Evolutionary conservation across 1,139 yeast genomes (phyloP).

Genomic region (Nakaseomyces bracarensis): DNA sequence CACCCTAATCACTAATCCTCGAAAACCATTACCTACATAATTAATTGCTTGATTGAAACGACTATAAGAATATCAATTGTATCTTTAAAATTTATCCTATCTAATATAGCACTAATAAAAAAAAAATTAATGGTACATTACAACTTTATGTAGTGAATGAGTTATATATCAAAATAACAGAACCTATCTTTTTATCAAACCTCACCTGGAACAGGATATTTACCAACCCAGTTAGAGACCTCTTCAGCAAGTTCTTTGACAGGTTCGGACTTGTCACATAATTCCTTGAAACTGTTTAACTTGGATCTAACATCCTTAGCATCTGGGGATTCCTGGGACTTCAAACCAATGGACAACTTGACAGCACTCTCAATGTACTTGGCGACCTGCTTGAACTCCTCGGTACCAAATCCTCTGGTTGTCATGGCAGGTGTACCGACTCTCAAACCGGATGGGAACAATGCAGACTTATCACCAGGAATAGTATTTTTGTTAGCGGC

Average conservation of each 20-base stretch:
- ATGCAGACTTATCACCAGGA: constrained; percentile 92
- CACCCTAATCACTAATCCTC: too few relatives aligned
- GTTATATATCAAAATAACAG: too few relatives aligned
- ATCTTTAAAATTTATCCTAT: too few relatives aligned
- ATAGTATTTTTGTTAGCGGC: constrained; percentile 95
- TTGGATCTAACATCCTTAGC: constrained; percentile 57
- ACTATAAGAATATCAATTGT: too few relatives aligned
- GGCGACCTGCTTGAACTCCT: constrained; percentile 72
- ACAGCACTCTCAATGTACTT: constrained; percentile 74
- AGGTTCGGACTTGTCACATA: constrained; percentile 51
- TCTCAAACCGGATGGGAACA: constrained; percentile 92
- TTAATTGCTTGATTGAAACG: too few relatives aligned
- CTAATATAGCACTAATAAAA: too few relatives aligned
- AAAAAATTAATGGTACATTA: too few relatives aligned
- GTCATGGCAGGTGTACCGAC: constrained; percentile 99
- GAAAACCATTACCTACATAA: too few relatives aligned
- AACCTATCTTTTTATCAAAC: too few relatives aligned
- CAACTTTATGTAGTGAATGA: too few relatives aligned
- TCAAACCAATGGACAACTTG: constrained; percentile 51
- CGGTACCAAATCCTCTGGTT: constrained; percentile 80
- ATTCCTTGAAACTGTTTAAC: constrained; percentile 52
- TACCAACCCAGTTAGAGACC: constrained; percentile 57
- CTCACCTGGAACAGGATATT: constrained; percentile 78
- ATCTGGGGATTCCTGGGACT: constrained; percentile 39
- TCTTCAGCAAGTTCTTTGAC: constrained; percentile 55